These are phyloP conservation scores for Amylostereum chailletii DNA, from an alignment of 1,284 basidiomycete species.

Conservation along the genomic window DNA sequence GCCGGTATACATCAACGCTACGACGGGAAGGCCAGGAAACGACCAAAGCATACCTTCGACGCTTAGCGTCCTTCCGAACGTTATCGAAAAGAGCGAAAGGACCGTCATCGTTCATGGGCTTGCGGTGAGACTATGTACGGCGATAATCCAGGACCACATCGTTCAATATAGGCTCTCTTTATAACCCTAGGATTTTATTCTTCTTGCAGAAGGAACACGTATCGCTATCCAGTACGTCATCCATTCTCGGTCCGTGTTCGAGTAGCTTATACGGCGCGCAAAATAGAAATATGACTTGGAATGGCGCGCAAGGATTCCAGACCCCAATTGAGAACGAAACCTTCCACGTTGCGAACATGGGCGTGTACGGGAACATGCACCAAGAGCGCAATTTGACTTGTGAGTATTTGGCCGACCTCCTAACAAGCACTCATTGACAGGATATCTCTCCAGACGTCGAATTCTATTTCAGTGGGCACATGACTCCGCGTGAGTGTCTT, in stretches of 20 bases:
- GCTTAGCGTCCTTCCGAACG: conserved; percentile 28
- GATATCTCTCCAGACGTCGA: conserved; percentile 32
- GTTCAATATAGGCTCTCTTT: too few relatives aligned
- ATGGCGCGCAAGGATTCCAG: conserved; percentile 30
- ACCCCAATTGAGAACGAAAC: conserved; percentile 26
- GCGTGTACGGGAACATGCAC: conserved; percentile 26
- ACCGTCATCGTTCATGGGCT: conserved; percentile 24
- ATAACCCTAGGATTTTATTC: conserved; percentile 37
- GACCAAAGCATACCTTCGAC: conserved; percentile 29
- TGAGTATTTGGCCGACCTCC: conserved; percentile 11
- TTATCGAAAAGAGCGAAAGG: conserved; percentile 31
- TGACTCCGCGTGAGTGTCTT: conserved; percentile 42
- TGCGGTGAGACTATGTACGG: conserved; percentile 1
- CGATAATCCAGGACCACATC: too few relatives aligned
- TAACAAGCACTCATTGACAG: background rate
- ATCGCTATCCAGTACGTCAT: conserved; percentile 45
- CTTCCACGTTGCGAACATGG: conserved; percentile 27
- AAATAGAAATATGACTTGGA: conserved; percentile 30
- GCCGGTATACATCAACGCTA: conserved; percentile 37
- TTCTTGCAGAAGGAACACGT: conserved; percentile 48
- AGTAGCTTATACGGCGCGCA: too few relatives aligned
- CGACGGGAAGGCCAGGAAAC: conserved; percentile 18
- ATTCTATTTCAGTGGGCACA: conserved; percentile 48
- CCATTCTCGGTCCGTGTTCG: background rate
- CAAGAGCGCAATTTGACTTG: conserved; percentile 27